Evolutionary conservation across 495 filamentous ascomycete genomes (phyloP), one percentile per base, ranked within the genome.

Genomic region (Rhypophila decipiens): DNA sequence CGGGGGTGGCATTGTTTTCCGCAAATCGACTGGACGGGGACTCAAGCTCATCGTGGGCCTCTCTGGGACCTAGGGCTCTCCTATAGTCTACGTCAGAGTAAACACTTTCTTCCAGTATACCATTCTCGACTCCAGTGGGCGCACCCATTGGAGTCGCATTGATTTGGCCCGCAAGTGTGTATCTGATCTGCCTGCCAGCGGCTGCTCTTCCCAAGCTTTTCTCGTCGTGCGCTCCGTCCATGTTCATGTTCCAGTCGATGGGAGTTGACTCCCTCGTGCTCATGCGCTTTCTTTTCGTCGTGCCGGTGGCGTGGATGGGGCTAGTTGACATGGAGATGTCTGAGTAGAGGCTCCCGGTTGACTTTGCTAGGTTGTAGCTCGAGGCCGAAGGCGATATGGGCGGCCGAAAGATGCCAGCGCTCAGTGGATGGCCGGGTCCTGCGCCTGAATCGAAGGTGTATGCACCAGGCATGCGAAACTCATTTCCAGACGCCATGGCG

Each of bases 331-430:
- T 65, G 17, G 60, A 62, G 10, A 59, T 42, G 45, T 75, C 66
- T 19, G 67, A 69, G 29, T 70, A 67, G 19, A 79, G 51, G 35
- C 73, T 82, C 18, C 66, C 66, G 8, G 80, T 78, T 8, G 80
- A 82, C 49, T 67, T 68, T 12, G 63, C 58, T 4, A 77, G 67
- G 53, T 83, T 79, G 8, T 83, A 81, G 21, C 71, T 78, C 7
- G 80, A 78, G 2, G 78, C 70, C 4, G 83, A 82, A 4, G 80
- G 75, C 13, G 85, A 79, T n/a, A 68, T 62, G 4, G 86, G 85
- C 2, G 84, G 77, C 49, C 80, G 84, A 60, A 88, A 90, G 55
- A 90, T 65, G 61, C 77, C 62, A 56, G 75, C 67, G 77, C 54
- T 64, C 3, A 66, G 49, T 13, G 57, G 35, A 29, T 82, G 60